Percentiles rank a stretch among this genome's conserved stretches.
Conservation (phyloP, 1,139 yeast genomes). For the Candida frijolesensis region DNA sequence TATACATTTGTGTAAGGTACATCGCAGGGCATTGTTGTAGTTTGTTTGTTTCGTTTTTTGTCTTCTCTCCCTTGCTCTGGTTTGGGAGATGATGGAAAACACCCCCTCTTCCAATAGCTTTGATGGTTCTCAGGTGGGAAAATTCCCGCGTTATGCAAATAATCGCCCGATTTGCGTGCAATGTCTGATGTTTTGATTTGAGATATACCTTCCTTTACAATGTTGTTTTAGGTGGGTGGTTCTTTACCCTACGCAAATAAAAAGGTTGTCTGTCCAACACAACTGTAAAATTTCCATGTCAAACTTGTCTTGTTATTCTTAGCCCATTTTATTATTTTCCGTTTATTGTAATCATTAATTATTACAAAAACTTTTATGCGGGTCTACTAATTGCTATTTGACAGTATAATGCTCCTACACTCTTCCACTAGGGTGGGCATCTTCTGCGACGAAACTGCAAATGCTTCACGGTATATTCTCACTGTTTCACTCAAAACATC, state of each 20-base stretch:
- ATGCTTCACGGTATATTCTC: constrained; percentile 65
- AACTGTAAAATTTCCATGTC: not conserved
- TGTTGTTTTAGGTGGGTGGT: not conserved
- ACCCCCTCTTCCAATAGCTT: too few species aligned
- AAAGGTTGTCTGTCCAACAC: not conserved
- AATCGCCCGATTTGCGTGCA: not conserved
- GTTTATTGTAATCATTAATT: not conserved
- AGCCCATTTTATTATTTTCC: not conserved
- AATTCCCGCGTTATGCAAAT: not conserved
- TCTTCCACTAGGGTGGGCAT: constrained; percentile 28
- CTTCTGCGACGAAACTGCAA: constrained; percentile 39
- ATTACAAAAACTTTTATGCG: not conserved
- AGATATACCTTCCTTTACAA: not conserved
- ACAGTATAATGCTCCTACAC: constrained; percentile 21
- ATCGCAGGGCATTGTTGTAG: not conserved
- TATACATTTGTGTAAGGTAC: not conserved
- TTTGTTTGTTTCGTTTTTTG: not conserved
- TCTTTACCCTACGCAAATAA: not conserved
- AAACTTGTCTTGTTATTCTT: not conserved
- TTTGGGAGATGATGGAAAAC: not conserved
- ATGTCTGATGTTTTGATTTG: not conserved
- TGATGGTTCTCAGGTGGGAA: too few species aligned
- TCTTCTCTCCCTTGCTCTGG: not conserved
- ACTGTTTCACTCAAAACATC: constrained; percentile 62
- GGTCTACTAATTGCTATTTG: constrained; percentile 1